A percentile compares a stretch with the other conserved stretches of the same genome.
phyloP scores from a whole-genome alignment of 306 rosid genomes.

The Pueraria montana region DNA sequence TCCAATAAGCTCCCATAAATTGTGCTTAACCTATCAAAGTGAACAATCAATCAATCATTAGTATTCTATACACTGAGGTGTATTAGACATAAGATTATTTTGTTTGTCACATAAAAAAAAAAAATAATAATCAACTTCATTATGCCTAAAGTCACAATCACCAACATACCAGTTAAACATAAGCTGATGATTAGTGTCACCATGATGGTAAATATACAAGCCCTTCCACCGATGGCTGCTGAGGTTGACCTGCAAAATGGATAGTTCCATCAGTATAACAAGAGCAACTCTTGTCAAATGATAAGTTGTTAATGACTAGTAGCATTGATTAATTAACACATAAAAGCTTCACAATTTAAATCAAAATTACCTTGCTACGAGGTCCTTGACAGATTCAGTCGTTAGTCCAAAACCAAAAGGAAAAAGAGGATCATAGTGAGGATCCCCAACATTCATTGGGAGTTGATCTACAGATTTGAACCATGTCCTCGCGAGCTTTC shows the following conservation, averaged over 20 bases:
- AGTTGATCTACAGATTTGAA: constrained; percentile 88
- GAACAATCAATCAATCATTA: constrained; percentile 29
- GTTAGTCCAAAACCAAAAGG: constrained; percentile 84
- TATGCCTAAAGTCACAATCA: constrained; percentile 24
- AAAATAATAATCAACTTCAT: constrained; percentile 22
- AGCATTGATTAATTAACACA: not conserved
- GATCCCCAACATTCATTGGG: constrained; percentile 89
- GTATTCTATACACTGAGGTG: not conserved
- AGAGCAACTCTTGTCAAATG: not conserved
- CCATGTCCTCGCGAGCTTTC: constrained; percentile 95
- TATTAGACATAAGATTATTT: constrained; percentile 17
- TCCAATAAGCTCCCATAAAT: constrained; percentile 45
- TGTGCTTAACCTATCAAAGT: constrained; percentile 49
- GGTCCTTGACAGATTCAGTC: constrained; percentile 75
- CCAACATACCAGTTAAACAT: constrained; percentile 61
- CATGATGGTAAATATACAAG: constrained; percentile 50
- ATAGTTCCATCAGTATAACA: constrained; percentile 36
- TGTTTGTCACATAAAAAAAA: constrained; percentile 14
- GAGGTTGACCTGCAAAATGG: constrained; percentile 78
- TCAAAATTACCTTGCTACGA: constrained; percentile 66
- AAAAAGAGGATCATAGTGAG: constrained; percentile 94
- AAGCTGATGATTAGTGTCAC: constrained; percentile 58
- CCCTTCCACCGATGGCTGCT: constrained; percentile 55
- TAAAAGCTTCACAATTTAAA: constrained; percentile 7
- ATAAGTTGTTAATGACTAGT: not conserved